Evolutionary conservation across 495 filamentous ascomycete genomes (phyloP).

Genomic region (Xylaria longipes): DNA sequence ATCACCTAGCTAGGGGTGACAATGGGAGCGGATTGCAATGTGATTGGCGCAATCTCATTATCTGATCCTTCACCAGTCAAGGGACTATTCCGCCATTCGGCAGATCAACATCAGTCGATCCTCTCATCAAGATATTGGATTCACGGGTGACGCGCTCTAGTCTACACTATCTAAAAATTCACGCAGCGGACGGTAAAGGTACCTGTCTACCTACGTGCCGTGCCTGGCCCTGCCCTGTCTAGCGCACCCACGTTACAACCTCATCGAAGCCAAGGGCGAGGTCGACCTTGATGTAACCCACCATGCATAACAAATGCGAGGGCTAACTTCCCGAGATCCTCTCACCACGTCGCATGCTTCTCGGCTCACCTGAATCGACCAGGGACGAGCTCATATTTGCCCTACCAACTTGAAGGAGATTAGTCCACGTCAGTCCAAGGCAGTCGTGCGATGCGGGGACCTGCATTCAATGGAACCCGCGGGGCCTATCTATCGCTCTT

Average conservation of each 20-base stretch:
- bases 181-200: conserved; percentile 3
- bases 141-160: conserved; percentile 9
- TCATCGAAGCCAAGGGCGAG: conserved; percentile 20
- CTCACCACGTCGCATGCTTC: conserved; percentile 27
- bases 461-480: conserved; percentile 28
- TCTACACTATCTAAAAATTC: conserved; percentile 9
- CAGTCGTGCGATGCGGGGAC: conserved; percentile 29
- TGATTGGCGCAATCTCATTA: conserved; percentile 21
- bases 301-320: conserved; percentile 19
- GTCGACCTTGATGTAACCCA: conserved; percentile 24
- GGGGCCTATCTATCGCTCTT: neutral
- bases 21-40: conserved; percentile 13
- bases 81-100: conserved; percentile 24
- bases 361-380: conserved; percentile 29
- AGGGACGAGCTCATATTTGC: conserved; percentile 25
- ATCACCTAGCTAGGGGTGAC: conserved; percentile 20
- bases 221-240: conserved; percentile 24
- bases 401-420: conserved; percentile 19
- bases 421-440: conserved; percentile 29
- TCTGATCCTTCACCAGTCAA: conserved; percentile 12
- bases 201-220: conserved; percentile 17
- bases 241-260: conserved; percentile 22
- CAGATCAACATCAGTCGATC: conserved; percentile 27
- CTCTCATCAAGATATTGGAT: conserved; percentile 21
- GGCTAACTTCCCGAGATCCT: conserved; percentile 27